Evolutionary conservation across 768 basidiomycete genomes (phyloP), one percentile per base, ranked within the genome.

Genomic region (Russula abietina): DNA sequence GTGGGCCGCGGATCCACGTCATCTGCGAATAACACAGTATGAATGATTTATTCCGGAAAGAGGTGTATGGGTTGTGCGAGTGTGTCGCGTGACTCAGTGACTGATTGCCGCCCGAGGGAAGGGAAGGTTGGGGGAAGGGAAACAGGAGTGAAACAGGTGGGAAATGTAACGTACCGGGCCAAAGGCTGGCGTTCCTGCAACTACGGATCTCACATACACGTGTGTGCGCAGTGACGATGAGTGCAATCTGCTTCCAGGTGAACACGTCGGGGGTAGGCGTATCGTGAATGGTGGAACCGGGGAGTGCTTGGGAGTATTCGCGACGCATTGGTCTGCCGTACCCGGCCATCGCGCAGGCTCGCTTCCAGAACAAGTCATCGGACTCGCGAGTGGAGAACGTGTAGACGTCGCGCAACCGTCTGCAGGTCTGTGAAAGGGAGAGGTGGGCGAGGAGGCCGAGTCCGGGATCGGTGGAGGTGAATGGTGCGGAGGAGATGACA

Each of bases 281-380:
- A 30, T 38, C 54, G 39, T 32, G 41, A 4, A 16, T 33, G 24
- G 58, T 14, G 19, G 6, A 16, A 4, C 63, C 63, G 26, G 58
- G 63, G 28, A 57, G 62, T 7, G 63, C 3, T 30, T 55, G 59
- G 19, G 49, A 32, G 60, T 55, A 59, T 36, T 67, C 67, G 53
- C 67, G 67, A 3, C 65, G 65, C 67, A 67, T 58, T 11, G 67
- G 67, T 9, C 67, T 53, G 58, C 67, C 67, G 41, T 53, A 67
- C 17, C 67, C 65, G 0, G 67, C 65, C 24, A 30, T n/a, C 4
- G 51, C 39, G 36, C 67, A 66, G 16, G 51, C 65, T n/a, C 55
- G 58, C 50, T 60, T 62, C 67, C 67, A 68, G 56, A 68, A 68
- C 45, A 19, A 7, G 38, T 63, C 41, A 10, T 68, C 67, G 55